A percentile compares a stretch with the other conserved stretches of the same genome.
These are phyloP conservation scores for Mycena leptocephala DNA, from an alignment of 768 basidiomycete species.

Conservation along the genomic window DNA sequence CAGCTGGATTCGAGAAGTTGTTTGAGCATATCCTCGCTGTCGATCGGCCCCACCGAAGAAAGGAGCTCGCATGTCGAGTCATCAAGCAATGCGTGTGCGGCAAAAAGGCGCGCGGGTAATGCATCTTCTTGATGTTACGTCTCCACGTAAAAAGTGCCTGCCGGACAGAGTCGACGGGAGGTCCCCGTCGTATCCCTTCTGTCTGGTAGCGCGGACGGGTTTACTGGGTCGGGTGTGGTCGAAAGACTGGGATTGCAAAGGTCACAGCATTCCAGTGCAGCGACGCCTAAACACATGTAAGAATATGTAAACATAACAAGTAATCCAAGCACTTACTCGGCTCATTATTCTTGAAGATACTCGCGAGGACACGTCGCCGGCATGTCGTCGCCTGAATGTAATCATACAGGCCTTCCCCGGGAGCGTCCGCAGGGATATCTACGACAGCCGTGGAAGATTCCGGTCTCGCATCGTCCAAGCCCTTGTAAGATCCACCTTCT, in stretches of 20 bases:
- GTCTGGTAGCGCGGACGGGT: background rate
- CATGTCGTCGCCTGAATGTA: background rate
- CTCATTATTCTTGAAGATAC: background rate
- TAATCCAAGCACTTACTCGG: background rate
- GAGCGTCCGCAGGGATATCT: background rate
- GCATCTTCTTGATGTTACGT: slow-evolving; percentile 15
- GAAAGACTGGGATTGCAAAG: slow-evolving; percentile 40
- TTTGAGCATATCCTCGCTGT: background rate
- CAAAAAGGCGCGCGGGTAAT: slow-evolving; percentile 19
- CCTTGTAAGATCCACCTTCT: background rate
- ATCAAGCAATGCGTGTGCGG: slow-evolving; percentile 26
- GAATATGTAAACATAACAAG: background rate
- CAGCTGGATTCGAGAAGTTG: slow-evolving; percentile 24
- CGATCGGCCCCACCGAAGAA: slow-evolving; percentile 26
- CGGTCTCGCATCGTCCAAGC: background rate
- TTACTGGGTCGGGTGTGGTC: slow-evolving; percentile 33
- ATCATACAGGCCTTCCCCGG: background rate
- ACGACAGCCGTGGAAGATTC: background rate
- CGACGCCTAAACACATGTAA: background rate
- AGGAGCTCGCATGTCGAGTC: slow-evolving; percentile 28
- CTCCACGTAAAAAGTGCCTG: slow-evolving; percentile 25
- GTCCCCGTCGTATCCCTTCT: slow-evolving; percentile 18
- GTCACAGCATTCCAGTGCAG: background rate
- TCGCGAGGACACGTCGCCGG: background rate
- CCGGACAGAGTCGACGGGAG: slow-evolving; percentile 19